Evolutionary conservation across 2,329 filamentous ascomycete genomes (phyloP).

Genomic region (Purpureocillium takamizusanense): DNA sequence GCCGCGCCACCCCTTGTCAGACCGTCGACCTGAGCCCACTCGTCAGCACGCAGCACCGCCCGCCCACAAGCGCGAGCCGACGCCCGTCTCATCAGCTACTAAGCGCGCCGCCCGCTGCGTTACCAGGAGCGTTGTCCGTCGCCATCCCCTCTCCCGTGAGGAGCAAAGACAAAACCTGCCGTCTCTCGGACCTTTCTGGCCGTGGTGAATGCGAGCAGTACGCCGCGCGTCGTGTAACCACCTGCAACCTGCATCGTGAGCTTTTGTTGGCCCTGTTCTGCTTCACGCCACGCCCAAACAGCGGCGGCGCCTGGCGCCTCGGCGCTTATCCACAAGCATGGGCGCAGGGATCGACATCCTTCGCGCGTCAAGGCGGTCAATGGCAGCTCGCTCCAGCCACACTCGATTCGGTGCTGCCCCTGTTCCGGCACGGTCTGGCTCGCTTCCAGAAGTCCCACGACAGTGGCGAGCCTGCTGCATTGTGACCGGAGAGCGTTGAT

Average conservation of each 20-base stretch:
- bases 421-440: not conserved
- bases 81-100: not conserved
- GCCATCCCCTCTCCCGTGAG: too few species aligned
- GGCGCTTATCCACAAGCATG: slow-evolving; percentile 1
- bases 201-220: not conserved
- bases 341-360: not conserved
- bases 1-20: not conserved
- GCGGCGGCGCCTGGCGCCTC: not conserved
- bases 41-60: slow-evolving; percentile 1
- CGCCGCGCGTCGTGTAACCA: too few species aligned
- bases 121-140: too few species aligned
- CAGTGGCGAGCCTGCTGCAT: too few species aligned
- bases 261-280: too few species aligned
- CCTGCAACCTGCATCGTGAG: too few species aligned
- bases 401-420: not conserved
- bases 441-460: too few species aligned
- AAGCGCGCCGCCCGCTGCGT: slow-evolving; percentile 1
- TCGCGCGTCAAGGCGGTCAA: slow-evolving; percentile 3
- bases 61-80: slow-evolving; percentile 4
- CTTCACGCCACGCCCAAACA: too few species aligned
- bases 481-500: too few species aligned
- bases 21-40: slow-evolving; percentile 1
- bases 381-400: not conserved
- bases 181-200: not conserved
- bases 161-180: too few species aligned